Percentiles rank a stretch among this genome's conserved stretches.
Evolutionary conservation across 2,329 filamentous ascomycete species (phyloP).

Genomic region (Pseudocercospora cruenta): DNA sequence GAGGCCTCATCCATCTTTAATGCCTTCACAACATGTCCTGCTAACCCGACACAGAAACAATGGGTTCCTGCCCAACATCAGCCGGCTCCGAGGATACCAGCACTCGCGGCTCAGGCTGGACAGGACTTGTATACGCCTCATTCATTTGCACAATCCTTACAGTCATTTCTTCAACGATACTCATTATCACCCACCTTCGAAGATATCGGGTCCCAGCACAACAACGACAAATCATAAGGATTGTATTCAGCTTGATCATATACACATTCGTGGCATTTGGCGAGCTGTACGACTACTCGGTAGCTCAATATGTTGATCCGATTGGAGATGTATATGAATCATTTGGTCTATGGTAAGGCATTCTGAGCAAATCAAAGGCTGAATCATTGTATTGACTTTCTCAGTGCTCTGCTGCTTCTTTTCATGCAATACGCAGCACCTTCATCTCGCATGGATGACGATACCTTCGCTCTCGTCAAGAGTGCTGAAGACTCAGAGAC

Average conservation of each 20-base stretch:
- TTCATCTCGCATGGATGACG: not conserved
- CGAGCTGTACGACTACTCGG: not conserved
- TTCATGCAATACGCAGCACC: constrained; percentile 4
- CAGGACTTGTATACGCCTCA: not conserved
- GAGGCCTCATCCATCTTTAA: not conserved
- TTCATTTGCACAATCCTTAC: not conserved
- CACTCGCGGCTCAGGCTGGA: not conserved
- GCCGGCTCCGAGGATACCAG: not conserved
- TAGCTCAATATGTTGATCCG: constrained; percentile 2
- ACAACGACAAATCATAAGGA: not conserved
- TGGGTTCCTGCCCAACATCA: not conserved
- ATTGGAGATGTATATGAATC: constrained; percentile 3
- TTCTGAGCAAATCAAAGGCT: not conserved
- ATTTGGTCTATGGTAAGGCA: not conserved
- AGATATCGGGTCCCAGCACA: not conserved
- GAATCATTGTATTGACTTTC: not conserved
- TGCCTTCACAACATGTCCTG: not conserved
- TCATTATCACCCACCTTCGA: not conserved
- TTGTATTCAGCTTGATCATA: not conserved
- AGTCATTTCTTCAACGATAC: not conserved
- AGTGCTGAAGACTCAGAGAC: not conserved
- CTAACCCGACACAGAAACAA: not conserved
- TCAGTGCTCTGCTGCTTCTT: not conserved
- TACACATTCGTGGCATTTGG: not conserved
- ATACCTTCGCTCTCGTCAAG: not conserved